Evolutionary conservation across 2,329 filamentous ascomycete genomes (phyloP), one percentile per base, ranked within the genome.

Genomic region (Xylaria sp.): DNA sequence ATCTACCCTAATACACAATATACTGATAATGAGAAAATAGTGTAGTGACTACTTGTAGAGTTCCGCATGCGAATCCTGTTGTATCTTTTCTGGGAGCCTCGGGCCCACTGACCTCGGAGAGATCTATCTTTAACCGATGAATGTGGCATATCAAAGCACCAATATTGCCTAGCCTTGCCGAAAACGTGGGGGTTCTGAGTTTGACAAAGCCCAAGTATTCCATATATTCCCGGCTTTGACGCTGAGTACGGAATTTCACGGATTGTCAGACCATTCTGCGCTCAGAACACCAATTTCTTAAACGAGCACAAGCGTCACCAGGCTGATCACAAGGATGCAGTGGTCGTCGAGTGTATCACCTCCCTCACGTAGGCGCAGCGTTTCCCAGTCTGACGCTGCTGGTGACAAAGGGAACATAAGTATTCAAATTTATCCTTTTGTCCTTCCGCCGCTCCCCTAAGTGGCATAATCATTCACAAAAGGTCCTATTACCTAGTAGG

Each of bases 91-190:
- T 63, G 61, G 61, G 55, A 54, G 28, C 55, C 34, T 65, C 31
- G 46, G 55, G 61, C 4, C 58, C 62, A 68, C 62, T 57, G 51
- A 25, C 56, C 58, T 70, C 57, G 69, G 65, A 58, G 64, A 69
- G 59, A 71, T 71, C 69, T 71, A 64, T 60, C 50, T 23, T 54
- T 58, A 55, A 64, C 57, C 68, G 51, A 69, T 25, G 20, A 70
- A 37, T 50, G 60, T 65, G 56, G 55, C 59, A 37, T 65, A 58
- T 56, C 37, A 54, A 20, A 48, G 46, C 34, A 37, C 60, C 46
- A 63, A 66, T 65, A 23, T 54, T 57, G 66, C 55, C 63, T 66
- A 69, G 66, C 63, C 44, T 61, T 54, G n/a, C 20, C 39, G 23
- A 63, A 56, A 65, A 52, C 69, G 69, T 70, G 69, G 69, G 68